Percentiles rank a stretch among this genome's conserved stretches.
These are phyloP conservation scores for Casaregolazyma suthepensis DNA, from an alignment of 1,139 yeast species.

Conservation along the genomic window DNA sequence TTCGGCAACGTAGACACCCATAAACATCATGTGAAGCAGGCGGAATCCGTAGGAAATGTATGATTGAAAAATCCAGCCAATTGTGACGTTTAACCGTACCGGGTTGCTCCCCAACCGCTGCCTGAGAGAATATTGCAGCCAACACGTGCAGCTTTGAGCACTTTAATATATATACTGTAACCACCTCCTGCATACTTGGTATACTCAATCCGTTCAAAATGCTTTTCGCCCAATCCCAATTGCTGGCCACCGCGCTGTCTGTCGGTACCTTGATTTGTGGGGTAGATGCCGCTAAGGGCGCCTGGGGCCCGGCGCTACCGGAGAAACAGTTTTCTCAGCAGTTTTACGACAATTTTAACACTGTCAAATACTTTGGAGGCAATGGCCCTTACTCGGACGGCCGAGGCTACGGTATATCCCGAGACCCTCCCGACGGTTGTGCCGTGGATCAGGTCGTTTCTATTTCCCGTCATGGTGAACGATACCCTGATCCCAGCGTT, in stretches of 20 bases:
- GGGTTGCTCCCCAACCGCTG: not conserved
- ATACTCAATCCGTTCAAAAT: not conserved
- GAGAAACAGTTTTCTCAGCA: constrained; percentile 19
- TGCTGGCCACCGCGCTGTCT: not conserved
- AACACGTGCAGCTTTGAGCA: not conserved
- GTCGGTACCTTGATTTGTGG: not conserved
- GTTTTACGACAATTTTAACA: constrained; percentile 28
- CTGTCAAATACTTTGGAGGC: constrained; percentile 38
- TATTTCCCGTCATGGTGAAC: constrained; percentile 66
- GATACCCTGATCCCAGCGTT: constrained; percentile 43
- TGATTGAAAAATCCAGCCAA: not conserved
- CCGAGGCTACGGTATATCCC: constrained; percentile 40
- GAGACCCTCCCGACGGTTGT: constrained; percentile 46
- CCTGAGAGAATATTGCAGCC: not conserved
- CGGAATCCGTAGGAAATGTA: not conserved
- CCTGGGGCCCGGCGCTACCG: not conserved
- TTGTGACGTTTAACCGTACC: not conserved
- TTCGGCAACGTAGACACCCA: not conserved
- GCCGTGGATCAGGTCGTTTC: constrained; percentile 59
- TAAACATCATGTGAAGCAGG: not conserved
- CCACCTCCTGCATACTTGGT: not conserved
- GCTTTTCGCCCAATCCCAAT: not conserved
- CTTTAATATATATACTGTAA: not conserved
- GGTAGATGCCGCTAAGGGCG: not conserved
- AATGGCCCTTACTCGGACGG: constrained; percentile 41